phyloP scores from a whole-genome alignment of 192 early-diverging fungal species.

The Powellomyces hirtus region DNA sequence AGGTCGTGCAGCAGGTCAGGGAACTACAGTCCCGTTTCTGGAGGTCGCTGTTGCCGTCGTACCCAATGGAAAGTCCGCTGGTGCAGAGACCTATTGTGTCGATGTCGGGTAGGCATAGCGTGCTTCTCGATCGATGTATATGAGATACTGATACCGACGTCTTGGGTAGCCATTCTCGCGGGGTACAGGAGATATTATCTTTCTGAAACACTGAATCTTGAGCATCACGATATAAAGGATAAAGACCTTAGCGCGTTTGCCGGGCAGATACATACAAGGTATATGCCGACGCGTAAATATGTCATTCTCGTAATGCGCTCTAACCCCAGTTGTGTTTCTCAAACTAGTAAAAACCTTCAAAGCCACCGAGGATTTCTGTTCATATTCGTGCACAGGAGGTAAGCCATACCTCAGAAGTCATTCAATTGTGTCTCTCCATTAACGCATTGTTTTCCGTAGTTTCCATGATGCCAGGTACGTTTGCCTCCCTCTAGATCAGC shows the following conservation, averaged over 20 bases:
- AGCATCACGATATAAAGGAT: neutral
- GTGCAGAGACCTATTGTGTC: neutral
- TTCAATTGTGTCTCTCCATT: too few relatives aligned
- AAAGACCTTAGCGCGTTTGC: neutral
- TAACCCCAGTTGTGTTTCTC: neutral
- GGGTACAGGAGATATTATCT: conserved; percentile 1
- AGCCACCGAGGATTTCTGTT: conserved; percentile 10
- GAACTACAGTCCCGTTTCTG: conserved; percentile 18
- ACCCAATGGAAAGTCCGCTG: neutral
- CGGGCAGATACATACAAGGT: conserved; percentile 15
- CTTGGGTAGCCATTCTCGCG: neutral
- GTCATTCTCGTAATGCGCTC: too few relatives aligned
- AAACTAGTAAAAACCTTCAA: neutral
- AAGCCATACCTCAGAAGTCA: neutral
- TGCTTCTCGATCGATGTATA: neutral
- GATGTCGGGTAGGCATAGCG: neutral
- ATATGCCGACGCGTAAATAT: too few relatives aligned
- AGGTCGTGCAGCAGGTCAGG: conserved; percentile 21
- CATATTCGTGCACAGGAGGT: conserved; percentile 23
- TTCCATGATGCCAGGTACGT: too few relatives aligned
- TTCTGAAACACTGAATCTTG: neutral
- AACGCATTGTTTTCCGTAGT: too few relatives aligned
- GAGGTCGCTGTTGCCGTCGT: conserved; percentile 22
- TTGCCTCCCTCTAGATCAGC: too few relatives aligned
- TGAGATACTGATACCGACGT: too few relatives aligned